Base-by-base conservation (phyloP, 345 rosid species). In the Euphorbia peplus region DNA sequence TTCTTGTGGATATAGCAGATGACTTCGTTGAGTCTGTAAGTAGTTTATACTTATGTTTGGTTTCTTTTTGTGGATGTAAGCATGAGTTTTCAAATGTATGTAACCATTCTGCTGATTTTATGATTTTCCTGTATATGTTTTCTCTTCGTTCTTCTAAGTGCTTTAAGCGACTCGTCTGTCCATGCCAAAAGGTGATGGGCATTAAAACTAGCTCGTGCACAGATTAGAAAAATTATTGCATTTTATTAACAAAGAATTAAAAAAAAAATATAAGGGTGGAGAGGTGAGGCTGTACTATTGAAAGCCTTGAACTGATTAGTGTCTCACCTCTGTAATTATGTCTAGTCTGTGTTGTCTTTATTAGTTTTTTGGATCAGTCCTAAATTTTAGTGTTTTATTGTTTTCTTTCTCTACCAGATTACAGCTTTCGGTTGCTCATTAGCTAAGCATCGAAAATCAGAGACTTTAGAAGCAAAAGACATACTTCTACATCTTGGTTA, bases 361-460 rank as follows among this genome's bases (percentile, higher is more conserved):
- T 60, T 60, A 13, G 14, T 37, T 30, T 26, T 61, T 58, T 29
- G 14, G 56, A 47, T 29, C 41, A 58, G 1, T 35, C 30, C 21
- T 53, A 54, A 37, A 68, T 2, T 9, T 39, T 30, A 14, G 15
- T 21, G 15, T 53, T 1, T 3, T 28, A 28, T 60, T 41, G 50
- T 35, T 22, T 35, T 51, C 55, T 54, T n/a, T 26, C 64, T 65
- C 51, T 48, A 70, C 54, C 86, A 91, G 99, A 87, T 95, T 71
- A 91, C 97, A 56, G 78, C 96, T 25, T 95, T 95, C 78, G 93
- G 99, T 59, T 95, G 99, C 88, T 86, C 93, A 58, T 81, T 95
- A 74, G 99, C 99, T 57, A 95, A 91, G 81, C 99, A 91, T 83
- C 80, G 97, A 60, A 95, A 91, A 78, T 95, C 99, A 39, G 88